phyloP scores from a whole-genome alignment of 129 eudicot species.

The Flaveria trinervia region DNA sequence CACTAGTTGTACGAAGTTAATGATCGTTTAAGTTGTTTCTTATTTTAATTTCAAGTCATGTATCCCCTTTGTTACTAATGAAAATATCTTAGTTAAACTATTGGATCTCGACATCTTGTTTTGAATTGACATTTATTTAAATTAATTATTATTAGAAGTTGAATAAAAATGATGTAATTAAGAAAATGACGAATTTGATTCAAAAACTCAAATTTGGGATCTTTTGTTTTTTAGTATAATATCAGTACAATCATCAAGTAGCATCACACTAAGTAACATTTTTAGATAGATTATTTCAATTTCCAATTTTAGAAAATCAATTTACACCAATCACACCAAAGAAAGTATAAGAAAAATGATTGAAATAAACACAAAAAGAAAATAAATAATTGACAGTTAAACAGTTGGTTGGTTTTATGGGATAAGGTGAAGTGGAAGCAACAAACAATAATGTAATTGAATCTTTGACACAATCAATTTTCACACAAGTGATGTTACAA shows the following conservation, averaged over 20 bases:
- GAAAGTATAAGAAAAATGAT: neutral
- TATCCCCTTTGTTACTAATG: neutral
- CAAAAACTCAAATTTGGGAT: neutral
- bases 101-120: neutral
- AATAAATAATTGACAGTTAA: neutral
- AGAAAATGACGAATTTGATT: neutral
- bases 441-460: neutral
- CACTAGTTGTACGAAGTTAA: no score
- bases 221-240: neutral
- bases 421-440: slow-evolving; percentile 10
- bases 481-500: neutral
- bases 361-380: neutral
- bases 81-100: neutral
- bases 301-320: neutral
- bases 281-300: neutral
- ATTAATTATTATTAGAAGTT: slow-evolving; percentile 2
- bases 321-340: neutral
- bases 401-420: neutral
- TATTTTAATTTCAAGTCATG: neutral
- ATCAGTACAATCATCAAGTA: neutral
- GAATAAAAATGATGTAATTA: neutral
- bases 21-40: no score
- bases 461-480: neutral
- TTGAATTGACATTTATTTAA: neutral
- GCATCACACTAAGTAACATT: neutral